phyloP scores from a whole-genome alignment of 352 stramenopile genomes.

The Pythium periplocum region DNA sequence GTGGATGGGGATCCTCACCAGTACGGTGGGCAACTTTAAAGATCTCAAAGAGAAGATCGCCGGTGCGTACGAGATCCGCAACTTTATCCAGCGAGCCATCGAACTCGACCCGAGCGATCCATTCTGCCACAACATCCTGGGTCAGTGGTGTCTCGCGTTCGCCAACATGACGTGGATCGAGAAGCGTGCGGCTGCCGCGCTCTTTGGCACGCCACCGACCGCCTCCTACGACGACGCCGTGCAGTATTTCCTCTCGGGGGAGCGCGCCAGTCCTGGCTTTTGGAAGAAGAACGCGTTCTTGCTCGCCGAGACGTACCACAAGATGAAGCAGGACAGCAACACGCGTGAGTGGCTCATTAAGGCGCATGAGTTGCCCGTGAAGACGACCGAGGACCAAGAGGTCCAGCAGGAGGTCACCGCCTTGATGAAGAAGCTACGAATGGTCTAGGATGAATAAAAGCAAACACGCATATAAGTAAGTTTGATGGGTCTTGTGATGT shows the following conservation, averaged over 20 bases:
- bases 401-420: constrained; percentile 34
- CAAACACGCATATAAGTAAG: no score
- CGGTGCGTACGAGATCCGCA: constrained; percentile 58
- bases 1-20: constrained; percentile 74
- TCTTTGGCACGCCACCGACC: constrained; percentile 59
- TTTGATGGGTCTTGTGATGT: no score
- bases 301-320: constrained; percentile 58
- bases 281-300: constrained; percentile 81
- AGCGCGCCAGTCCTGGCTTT: constrained; percentile 54
- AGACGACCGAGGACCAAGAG: constrained; percentile 56
- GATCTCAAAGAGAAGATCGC: constrained; percentile 70
- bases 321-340: constrained; percentile 41
- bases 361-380: constrained; percentile 37
- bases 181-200: constrained; percentile 47
- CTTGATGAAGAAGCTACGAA: constrained; percentile 40
- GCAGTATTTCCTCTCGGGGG: constrained; percentile 43
- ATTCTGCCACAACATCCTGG: constrained; percentile 63
- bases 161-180: constrained; percentile 78
- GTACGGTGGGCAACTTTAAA: constrained; percentile 51
- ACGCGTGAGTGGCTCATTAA: constrained; percentile 47
- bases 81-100: constrained; percentile 64
- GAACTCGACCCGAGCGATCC: constrained; percentile 59
- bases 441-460: not conserved
- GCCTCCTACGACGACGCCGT: constrained; percentile 62
- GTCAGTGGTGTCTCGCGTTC: constrained; percentile 75